Percentiles rank a stretch among this genome's conserved stretches.
phyloP scores from a whole-genome alignment of 352 stramenopile species.

The Blastocystis sp. region DNA sequence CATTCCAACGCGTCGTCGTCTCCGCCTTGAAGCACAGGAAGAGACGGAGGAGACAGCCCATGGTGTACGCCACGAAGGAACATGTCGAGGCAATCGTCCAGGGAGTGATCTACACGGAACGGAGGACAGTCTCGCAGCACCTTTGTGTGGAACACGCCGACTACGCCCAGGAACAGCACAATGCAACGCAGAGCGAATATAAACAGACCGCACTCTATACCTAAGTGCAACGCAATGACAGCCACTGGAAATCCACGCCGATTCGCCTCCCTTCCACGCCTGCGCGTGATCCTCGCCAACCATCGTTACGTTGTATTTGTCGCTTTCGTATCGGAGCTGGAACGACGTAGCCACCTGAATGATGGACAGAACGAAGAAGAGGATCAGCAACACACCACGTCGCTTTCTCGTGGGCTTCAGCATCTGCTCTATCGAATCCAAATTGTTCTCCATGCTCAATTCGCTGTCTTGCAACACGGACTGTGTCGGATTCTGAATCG shows the following conservation, averaged over 20 bases:
- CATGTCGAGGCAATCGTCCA: constrained; percentile 70
- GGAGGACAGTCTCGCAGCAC: too few relatives aligned
- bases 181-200: constrained; percentile 9
- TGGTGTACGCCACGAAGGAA: constrained; percentile 28
- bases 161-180: constrained; percentile 9
- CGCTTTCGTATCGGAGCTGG: background rate
- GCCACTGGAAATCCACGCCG: background rate
- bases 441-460: constrained; percentile 23
- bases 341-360: background rate
- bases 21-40: background rate
- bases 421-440: constrained; percentile 52
- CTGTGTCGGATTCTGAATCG: background rate
- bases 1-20: background rate
- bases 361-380: constrained; percentile 40
- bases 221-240: background rate
- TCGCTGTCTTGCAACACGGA: background rate
- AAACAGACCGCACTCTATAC: constrained; percentile 7
- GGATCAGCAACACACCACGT: constrained; percentile 30
- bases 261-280: background rate
- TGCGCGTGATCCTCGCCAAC: background rate
- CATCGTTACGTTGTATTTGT: constrained; percentile 13
- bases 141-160: constrained; percentile 44
- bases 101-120: constrained; percentile 28
- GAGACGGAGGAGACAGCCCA: background rate
- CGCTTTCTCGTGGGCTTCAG: constrained; percentile 61